Evolutionary conservation across 192 early-diverging fungal species (phyloP).

Genomic region (Coemansia sp.): DNA sequence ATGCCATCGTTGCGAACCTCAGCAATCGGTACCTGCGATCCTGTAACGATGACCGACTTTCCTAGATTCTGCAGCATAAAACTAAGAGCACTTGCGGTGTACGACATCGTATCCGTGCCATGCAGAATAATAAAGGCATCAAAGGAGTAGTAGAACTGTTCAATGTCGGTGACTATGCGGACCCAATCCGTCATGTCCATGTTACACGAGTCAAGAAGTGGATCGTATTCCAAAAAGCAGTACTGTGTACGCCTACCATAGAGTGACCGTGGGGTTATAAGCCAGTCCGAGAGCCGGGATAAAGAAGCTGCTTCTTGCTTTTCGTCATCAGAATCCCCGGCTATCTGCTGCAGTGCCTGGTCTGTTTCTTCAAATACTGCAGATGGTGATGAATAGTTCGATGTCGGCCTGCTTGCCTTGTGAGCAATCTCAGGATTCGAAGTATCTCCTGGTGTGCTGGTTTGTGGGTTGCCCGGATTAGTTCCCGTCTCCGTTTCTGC

Average conservation of each 20-base stretch:
- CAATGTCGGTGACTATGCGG: constrained; percentile 93
- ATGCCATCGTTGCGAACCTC: constrained; percentile 98
- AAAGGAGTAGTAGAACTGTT: constrained; percentile 87
- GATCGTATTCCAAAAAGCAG: constrained; percentile 94
- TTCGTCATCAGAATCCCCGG: background rate
- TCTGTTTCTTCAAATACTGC: background rate
- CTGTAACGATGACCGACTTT: constrained; percentile 97
- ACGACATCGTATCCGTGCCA: constrained; percentile 90
- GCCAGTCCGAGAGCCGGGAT: constrained; percentile 53
- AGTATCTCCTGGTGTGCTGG: background rate
- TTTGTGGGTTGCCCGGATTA: background rate
- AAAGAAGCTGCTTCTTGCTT: constrained; percentile 13
- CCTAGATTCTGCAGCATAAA: constrained; percentile 98
- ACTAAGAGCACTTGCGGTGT: constrained; percentile 83
- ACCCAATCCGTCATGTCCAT: constrained; percentile 96
- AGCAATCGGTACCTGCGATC: constrained; percentile 95
- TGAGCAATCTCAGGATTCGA: background rate
- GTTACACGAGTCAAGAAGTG: constrained; percentile 92
- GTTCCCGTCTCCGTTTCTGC: background rate
- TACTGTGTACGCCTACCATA: constrained; percentile 93
- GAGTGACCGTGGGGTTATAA: constrained; percentile 86
- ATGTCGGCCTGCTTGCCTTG: background rate
- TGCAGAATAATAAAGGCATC: constrained; percentile 98
- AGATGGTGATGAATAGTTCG: background rate
- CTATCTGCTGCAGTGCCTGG: background rate